Base-by-base conservation (phyloP, 257 asterid species). In the Ilex asprella region DNA sequence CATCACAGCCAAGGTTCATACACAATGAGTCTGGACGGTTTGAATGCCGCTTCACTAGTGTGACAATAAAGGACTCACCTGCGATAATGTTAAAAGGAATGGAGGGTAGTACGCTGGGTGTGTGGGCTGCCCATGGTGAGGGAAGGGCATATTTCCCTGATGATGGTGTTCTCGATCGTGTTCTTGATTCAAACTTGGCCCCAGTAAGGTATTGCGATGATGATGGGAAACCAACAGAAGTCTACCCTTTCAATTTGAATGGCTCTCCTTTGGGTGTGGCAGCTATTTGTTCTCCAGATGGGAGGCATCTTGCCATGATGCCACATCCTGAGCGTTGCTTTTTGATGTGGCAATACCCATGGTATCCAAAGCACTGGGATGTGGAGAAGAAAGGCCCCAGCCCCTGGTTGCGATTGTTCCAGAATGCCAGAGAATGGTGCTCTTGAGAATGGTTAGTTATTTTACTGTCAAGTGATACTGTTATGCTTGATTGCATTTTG, bases 121-220 rank as follows among this genome's bases (percentile, higher is more conserved):
- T 91, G 52, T 91, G 97, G 97, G 89, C 95, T 50, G 95, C 97
- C 12, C 98, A 91, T 61, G 98, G 98, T 2, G 97, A 91, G 81
- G 91, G 98, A 67, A 78, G 82, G 67, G 95, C 95, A 64, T 88
- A 80, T 76, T 91, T 88, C 68, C 98, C 98, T 0, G 79, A 88
- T 57, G 73, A 62, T 5, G 66, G 61, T 39, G 74, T 91, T 15
- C 64, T 76, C 12, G 67, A 49, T 29, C 69, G 76, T 41, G 65
- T 86, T 59, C 64, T 86, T 55, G 68, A 78, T 65, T 79, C 87
- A 2, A 73, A 73, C 35, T 68, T 91, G 82, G 93, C 86, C 7
- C 95, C 95, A 0, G 93, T 88, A 61, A 82, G 76, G 62, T 91
- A 88, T 62, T 86, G 97, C 21, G 97, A 84, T 16, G 97, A 91